Evolutionary conservation across 2,329 filamentous ascomycete genomes (phyloP), one percentile per base, ranked within the genome.

Genomic region (Incumbomyces lentus): DNA sequence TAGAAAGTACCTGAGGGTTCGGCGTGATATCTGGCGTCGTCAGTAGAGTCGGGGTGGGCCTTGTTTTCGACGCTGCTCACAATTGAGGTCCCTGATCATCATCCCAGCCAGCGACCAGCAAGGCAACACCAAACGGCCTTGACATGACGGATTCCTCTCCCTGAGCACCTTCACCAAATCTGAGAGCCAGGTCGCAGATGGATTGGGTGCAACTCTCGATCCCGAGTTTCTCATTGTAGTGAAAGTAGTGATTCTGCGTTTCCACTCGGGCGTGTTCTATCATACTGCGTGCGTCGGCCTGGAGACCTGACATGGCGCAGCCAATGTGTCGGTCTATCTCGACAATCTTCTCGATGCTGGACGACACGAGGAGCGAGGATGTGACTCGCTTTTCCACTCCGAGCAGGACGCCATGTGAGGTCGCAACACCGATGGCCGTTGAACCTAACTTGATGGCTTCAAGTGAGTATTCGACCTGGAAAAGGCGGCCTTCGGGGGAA

Each of bases 401-500:
- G 43, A 98, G 83, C 63, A 98, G 84, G 52, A 96, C 89, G 62
- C 92, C 92, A 66, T 93, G 86, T 49, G 86, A 85, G 40, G 92
- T 98, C 60, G 92, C 88, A 57, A 81, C 89, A 60, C 92, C 92
- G 72, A 98, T 98, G 64, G 92, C 92, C 59, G 92, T 98, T 61
- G 86, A 94, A 59, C 92, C 92, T 58, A 96, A 86, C 76, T 98
- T 98, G 80, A 98, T 98, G 70, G 92, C 92, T 76, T 98, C 92
- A 68, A 98, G 84, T 50, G 92, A 96, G 81, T 98, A 98, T 84
- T 98, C 92, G 75, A 98, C 92, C 75, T 98, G 92, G 79, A 98
- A 98, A 68, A 98, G 86, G 71, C 92, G 92, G 63, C 92, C 92
- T 79, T 98, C 92, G 52, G 92, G 92, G 60, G 92, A 98, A 80